These are phyloP conservation scores for Saccharomycopsis hybrid DNA, from an alignment of 1,139 yeast genomes.

Conservation along the genomic window DNA sequence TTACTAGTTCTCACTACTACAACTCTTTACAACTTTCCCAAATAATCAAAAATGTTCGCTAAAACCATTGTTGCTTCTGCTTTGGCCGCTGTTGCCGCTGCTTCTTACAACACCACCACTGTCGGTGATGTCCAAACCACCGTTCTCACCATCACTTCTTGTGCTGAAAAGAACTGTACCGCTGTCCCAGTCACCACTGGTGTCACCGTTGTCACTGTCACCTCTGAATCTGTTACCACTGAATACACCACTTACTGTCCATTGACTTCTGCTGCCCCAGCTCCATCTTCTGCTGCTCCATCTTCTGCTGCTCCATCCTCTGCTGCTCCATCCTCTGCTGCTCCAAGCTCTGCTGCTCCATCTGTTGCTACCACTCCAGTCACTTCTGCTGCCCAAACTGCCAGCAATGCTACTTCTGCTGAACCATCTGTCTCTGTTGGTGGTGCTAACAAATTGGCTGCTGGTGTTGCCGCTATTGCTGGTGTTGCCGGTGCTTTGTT, in stretches of 20 bases:
- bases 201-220: conserved; percentile 28
- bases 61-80: no score
- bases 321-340: not conserved
- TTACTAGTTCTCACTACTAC: no score
- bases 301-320: conserved; percentile 4
- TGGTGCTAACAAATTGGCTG: conserved; percentile 21
- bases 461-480: conserved; percentile 21
- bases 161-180: conserved; percentile 15
- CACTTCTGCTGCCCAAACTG: conserved; percentile 20
- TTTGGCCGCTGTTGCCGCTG: not conserved
- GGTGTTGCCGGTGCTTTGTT: conserved; percentile 21
- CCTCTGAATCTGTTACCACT: conserved; percentile 28
- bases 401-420: conserved; percentile 19
- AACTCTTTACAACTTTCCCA: no score
- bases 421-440: conserved; percentile 16
- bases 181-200: conserved; percentile 20
- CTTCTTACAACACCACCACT: conserved; percentile 3
- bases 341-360: not conserved
- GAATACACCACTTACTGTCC: conserved; percentile 36
- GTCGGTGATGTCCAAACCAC: conserved; percentile 19
- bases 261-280: conserved; percentile 22
- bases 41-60: not conserved
- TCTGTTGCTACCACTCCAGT: conserved; percentile 10
- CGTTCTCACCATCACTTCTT: conserved; percentile 19
- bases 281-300: conserved; percentile 1